Evolutionary conservation across 768 basidiomycete genomes (phyloP).

Genomic region (Mycena haematopus): DNA sequence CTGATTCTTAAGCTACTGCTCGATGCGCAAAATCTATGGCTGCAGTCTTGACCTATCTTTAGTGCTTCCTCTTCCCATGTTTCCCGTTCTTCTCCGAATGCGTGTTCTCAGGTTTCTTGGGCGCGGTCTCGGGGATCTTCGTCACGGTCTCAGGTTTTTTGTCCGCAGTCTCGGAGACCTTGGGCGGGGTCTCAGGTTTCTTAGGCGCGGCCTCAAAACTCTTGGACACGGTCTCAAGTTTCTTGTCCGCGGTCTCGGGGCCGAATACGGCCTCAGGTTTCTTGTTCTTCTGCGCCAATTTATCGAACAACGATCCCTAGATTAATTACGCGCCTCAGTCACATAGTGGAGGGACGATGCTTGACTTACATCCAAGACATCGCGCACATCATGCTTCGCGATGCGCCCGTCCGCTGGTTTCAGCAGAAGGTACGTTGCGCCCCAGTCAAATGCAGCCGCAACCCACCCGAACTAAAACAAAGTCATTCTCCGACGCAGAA

Average conservation of each 20-base stretch:
- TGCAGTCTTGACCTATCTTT: too few species aligned
- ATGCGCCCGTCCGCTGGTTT: slow-evolving; percentile 44
- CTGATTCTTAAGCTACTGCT: too few species aligned
- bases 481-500: background rate
- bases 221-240: too few species aligned
- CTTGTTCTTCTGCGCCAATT: slow-evolving; percentile 14
- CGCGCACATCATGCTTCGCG: slow-evolving; percentile 48
- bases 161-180: too few species aligned
- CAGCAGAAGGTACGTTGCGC: slow-evolving; percentile 46
- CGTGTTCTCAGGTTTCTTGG: background rate
- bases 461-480: slow-evolving; percentile 48
- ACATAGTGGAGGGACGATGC: background rate
- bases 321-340: background rate
- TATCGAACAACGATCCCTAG: slow-evolving; percentile 19
- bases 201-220: too few species aligned
- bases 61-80: too few species aligned
- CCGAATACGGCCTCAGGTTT: background rate
- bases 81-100: background rate
- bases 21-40: too few species aligned
- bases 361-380: slow-evolving; percentile 44
- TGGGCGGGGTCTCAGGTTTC: background rate
- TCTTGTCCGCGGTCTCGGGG: too few species aligned
- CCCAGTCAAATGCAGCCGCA: slow-evolving; percentile 49
- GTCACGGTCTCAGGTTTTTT: too few species aligned
- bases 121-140: too few species aligned